Evolutionary conservation across 352 stramenopile species (phyloP).

Genomic region (Pythium apleroticum): DNA sequence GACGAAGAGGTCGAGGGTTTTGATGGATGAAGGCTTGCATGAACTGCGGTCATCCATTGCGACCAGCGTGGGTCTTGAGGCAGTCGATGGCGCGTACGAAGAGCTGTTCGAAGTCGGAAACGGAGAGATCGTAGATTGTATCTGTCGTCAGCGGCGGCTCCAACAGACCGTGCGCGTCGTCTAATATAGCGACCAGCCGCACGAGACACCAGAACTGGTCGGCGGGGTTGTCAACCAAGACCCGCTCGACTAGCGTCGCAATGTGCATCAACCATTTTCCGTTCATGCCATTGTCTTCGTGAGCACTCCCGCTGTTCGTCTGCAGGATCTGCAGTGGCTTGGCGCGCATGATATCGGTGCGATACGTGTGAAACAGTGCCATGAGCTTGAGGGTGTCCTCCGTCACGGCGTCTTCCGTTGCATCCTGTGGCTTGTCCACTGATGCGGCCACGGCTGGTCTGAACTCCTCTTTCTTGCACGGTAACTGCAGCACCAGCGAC

Average conservation of each 20-base stretch:
- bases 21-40: conserved; percentile 9
- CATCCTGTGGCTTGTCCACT: neutral
- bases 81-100: conserved; percentile 69
- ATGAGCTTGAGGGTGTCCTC: conserved; percentile 9
- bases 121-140: conserved; percentile 38
- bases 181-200: conserved; percentile 57
- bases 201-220: conserved; percentile 78
- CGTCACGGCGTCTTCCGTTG: neutral
- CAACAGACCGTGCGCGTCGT: conserved; percentile 48
- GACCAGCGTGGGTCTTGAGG: conserved; percentile 21
- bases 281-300: neutral
- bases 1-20: conserved; percentile 43
- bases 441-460: neutral
- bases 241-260: conserved; percentile 9
- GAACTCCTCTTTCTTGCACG: conserved; percentile 4
- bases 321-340: conserved; percentile 7
- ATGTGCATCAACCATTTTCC: conserved; percentile 3
- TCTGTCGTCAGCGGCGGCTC: conserved; percentile 40
- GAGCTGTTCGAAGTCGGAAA: conserved; percentile 54
- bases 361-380: conserved; percentile 23
- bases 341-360: conserved; percentile 13
- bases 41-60: neutral
- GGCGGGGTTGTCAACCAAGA: conserved; percentile 25
- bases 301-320: neutral
- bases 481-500: conserved; percentile 42